Evolutionary conservation across 1,284 basidiomycete genomes (phyloP).

Genomic region (Leccinum solheimii): DNA sequence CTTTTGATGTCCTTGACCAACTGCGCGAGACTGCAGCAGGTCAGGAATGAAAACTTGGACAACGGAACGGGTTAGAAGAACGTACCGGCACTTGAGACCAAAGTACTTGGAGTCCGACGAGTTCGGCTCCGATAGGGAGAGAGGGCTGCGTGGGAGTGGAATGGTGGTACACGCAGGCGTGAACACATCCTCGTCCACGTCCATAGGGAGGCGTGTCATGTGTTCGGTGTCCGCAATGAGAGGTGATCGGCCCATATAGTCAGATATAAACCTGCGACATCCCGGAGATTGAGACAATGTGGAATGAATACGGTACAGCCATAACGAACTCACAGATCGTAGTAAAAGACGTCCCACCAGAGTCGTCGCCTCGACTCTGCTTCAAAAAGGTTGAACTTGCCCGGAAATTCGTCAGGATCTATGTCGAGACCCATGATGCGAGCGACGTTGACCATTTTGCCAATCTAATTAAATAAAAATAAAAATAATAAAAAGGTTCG

Average conservation of each 20-base stretch:
- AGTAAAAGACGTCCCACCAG: constrained; percentile 76
- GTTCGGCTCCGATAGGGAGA: constrained; percentile 31
- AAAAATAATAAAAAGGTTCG: neutral
- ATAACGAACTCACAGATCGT: constrained; percentile 58
- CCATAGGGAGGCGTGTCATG: constrained; percentile 37
- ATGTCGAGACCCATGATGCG: constrained; percentile 59
- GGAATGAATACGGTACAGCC: neutral
- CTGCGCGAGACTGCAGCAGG: constrained; percentile 40
- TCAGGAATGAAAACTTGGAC: constrained; percentile 8
- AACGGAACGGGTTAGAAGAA: constrained; percentile 19
- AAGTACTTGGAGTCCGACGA: constrained; percentile 42
- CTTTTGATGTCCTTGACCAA: constrained; percentile 52
- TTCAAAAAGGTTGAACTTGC: constrained; percentile 47
- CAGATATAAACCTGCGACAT: constrained; percentile 60
- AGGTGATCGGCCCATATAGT: constrained; percentile 59
- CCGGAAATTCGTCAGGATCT: constrained; percentile 58
- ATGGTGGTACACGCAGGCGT: constrained; percentile 44
- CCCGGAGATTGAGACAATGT: constrained; percentile 8
- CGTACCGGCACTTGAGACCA: constrained; percentile 49
- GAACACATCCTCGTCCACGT: constrained; percentile 55
- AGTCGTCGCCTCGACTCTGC: constrained; percentile 60
- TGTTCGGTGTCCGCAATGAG: constrained; percentile 45
- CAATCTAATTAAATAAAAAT: constrained; percentile 42
- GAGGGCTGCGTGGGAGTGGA: constrained; percentile 38
- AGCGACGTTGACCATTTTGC: constrained; percentile 67